phyloP scores from a whole-genome alignment of 306 rosid genomes.

The Citrullus amarus region DNA sequence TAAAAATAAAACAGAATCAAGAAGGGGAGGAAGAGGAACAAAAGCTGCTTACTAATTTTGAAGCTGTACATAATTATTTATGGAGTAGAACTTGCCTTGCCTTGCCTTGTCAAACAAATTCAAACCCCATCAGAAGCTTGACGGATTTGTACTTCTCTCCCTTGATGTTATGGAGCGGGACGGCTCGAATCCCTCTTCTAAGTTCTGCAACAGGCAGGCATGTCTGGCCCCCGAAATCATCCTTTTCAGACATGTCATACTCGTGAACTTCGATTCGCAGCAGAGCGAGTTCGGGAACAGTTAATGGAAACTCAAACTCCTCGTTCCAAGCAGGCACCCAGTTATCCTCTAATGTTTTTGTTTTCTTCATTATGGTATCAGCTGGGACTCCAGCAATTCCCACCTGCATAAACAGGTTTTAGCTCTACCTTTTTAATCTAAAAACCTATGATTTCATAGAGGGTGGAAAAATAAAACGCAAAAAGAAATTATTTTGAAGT shows the following conservation, averaged over 20 bases:
- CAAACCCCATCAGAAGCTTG: conserved; percentile 85
- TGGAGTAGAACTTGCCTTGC: not conserved
- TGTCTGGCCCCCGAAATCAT: conserved; percentile 94
- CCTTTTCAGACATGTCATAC: conserved; percentile 94
- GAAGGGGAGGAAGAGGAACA: not conserved
- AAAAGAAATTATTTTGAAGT: no score
- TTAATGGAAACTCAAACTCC: conserved; percentile 54
- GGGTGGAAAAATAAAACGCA: no score
- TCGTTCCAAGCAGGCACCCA: conserved; percentile 91
- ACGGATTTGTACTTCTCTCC: conserved; percentile 67
- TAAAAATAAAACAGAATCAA: not conserved
- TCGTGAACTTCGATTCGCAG: conserved; percentile 92
- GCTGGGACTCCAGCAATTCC: conserved; percentile 91
- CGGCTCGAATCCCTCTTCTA: conserved; percentile 65
- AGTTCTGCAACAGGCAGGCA: conserved; percentile 72
- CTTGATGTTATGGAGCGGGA: conserved; percentile 40
- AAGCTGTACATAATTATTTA: conserved; percentile 1
- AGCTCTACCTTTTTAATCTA: not conserved
- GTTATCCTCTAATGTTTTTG: conserved; percentile 68
- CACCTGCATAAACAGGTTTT: conserved; percentile 34
- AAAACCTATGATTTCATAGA: not conserved
- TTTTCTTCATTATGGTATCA: conserved; percentile 62
- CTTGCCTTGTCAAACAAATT: conserved; percentile 29
- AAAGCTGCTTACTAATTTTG: not conserved
- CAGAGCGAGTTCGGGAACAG: conserved; percentile 73